Conservation (phyloP, 2,329 filamentous ascomycete species). For the Trichophyton verrucosum region DNA sequence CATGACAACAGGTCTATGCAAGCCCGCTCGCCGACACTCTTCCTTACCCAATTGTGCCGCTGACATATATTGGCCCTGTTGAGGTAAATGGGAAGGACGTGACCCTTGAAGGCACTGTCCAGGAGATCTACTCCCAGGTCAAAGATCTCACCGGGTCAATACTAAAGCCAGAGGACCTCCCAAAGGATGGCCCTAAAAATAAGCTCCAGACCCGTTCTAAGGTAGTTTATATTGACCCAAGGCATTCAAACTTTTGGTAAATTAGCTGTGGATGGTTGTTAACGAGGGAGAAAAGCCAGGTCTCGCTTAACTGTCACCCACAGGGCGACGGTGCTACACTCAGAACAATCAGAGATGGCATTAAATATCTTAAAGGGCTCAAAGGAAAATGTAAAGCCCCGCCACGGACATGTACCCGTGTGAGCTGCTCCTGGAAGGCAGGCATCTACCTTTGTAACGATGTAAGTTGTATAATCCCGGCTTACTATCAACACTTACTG, state of each 20-base stretch:
- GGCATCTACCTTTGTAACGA: background rate
- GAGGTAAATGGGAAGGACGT: background rate
- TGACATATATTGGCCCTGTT: background rate
- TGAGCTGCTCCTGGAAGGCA: background rate
- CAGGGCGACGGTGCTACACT: background rate
- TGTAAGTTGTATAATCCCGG: background rate
- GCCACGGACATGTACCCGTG: background rate
- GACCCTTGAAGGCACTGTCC: background rate
- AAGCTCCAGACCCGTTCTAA: background rate
- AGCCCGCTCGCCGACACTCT: background rate
- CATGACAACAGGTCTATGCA: background rate
- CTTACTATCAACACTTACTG: background rate
- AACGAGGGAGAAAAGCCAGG: background rate
- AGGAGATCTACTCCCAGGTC: background rate
- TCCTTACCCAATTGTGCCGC: background rate
- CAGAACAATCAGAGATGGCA: background rate
- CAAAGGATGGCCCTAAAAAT: background rate
- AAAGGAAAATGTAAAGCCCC: background rate
- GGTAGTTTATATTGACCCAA: background rate
- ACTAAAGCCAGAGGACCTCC: background rate
- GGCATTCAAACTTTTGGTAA: background rate
- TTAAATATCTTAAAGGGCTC: background rate
- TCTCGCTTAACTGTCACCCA: background rate
- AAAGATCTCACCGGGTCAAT: background rate
- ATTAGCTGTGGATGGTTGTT: background rate